A percentile compares a stretch with the other conserved stretches of the same genome.
Conservation (phyloP, 495 filamentous ascomycete species). For the Xylona heveae region DNA sequence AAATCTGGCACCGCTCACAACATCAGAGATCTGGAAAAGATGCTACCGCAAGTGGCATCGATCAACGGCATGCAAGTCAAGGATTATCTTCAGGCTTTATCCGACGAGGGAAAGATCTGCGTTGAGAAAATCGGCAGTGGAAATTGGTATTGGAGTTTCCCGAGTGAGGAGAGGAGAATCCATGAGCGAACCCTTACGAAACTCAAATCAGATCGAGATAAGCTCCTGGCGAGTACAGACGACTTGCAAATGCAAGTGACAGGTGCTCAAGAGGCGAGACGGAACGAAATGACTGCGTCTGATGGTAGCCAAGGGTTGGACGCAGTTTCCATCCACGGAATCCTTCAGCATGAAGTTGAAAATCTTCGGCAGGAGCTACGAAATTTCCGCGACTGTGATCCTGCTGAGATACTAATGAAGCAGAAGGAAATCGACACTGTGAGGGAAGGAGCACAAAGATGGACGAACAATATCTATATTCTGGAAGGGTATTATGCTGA, state of each 20-base stretch:
- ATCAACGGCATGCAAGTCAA: constrained; percentile 52
- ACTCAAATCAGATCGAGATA: constrained; percentile 32
- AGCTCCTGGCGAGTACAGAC: constrained; percentile 15
- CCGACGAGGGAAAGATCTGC: constrained; percentile 41
- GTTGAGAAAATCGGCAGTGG: constrained; percentile 65
- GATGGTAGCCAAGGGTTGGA: constrained; percentile 2
- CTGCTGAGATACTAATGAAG: constrained; percentile 27
- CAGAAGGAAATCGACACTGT: constrained; percentile 25
- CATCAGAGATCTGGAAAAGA: constrained; percentile 57
- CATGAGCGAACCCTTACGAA: constrained; percentile 25
- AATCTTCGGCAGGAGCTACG: constrained; percentile 18
- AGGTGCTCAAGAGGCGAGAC: constrained; percentile 8
- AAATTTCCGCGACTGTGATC: constrained; percentile 28
- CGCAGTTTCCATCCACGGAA: constrained; percentile 2
- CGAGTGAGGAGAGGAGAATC: constrained; percentile 34
- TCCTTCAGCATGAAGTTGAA: constrained; percentile 2
- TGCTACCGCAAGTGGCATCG: constrained; percentile 39
- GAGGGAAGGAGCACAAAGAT: constrained; percentile 25
- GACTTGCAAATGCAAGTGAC: constrained; percentile 13
- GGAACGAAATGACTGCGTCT: constrained; percentile 6
- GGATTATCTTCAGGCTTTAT: constrained; percentile 41
- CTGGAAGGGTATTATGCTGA: constrained; percentile 38
- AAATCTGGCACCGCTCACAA: constrained; percentile 41
- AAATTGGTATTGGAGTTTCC: constrained; percentile 70
- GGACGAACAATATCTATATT: constrained; percentile 42